These are phyloP conservation scores for Miscanthus lutarioriparius DNA, from an alignment of 176 grass and related monocot genomes.

Conservation along the genomic window DNA sequence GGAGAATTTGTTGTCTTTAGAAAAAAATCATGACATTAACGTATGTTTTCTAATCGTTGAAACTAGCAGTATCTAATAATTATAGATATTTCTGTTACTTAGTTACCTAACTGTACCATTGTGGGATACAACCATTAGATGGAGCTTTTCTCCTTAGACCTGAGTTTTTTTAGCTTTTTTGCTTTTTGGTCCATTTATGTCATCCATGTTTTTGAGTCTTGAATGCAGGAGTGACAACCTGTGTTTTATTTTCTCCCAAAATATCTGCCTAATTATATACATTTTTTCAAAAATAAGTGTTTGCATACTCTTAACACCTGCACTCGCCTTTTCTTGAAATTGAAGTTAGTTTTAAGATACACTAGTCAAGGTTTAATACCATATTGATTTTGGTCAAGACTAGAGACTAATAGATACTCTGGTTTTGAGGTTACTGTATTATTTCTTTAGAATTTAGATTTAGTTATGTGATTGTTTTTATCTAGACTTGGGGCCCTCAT, in stretches of 20 bases:
- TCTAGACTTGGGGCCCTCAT: not conserved
- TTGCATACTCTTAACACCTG: not conserved
- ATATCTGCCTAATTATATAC: not conserved
- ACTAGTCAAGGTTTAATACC: not conserved
- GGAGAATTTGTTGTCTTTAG: not conserved
- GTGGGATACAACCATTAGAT: constrained; percentile 5
- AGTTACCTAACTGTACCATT: not conserved
- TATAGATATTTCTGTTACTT: not conserved
- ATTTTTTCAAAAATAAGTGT: not conserved
- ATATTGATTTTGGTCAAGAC: not conserved
- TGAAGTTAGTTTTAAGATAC: not conserved
- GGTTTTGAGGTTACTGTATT: not conserved
- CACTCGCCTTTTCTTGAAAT: not conserved
- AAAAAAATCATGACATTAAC: not conserved
- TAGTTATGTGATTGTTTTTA: not conserved
- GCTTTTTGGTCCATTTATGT: not conserved
- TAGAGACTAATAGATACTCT: not conserved
- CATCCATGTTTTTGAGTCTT: not conserved
- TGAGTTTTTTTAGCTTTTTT: not conserved
- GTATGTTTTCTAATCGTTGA: not conserved
- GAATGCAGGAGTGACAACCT: not conserved
- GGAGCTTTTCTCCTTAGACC: not conserved
- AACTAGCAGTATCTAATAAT: constrained; percentile 9
- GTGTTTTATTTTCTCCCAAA: too few species aligned
- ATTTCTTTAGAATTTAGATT: not conserved